phyloP scores from a whole-genome alignment of 345 rosid species.

The Moricandia moricandioides region DNA sequence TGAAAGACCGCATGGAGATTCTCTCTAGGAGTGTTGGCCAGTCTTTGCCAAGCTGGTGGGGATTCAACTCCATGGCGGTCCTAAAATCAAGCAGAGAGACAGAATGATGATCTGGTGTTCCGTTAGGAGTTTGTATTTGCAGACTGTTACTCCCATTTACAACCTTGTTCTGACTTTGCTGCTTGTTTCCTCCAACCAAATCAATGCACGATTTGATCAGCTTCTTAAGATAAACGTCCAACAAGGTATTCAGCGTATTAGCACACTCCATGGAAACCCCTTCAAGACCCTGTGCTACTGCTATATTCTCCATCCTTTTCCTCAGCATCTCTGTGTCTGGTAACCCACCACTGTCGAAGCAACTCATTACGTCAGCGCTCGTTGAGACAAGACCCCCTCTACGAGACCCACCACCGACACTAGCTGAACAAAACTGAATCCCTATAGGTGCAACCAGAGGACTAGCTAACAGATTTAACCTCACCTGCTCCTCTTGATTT shows the following conservation, averaged over 20 bases:
- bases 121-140: slow-evolving; percentile 48
- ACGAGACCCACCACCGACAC: slow-evolving; percentile 55
- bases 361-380: slow-evolving; percentile 44
- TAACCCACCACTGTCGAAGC: slow-evolving; percentile 58
- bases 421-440: slow-evolving; percentile 69
- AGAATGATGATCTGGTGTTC: slow-evolving; percentile 45
- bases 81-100: slow-evolving; percentile 85
- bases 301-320: slow-evolving; percentile 80
- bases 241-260: slow-evolving; percentile 59
- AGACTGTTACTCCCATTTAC: slow-evolving; percentile 67
- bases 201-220: slow-evolving; percentile 67
- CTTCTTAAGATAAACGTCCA: slow-evolving; percentile 80
- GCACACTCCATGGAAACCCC: slow-evolving; percentile 87
- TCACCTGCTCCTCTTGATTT: slow-evolving; percentile 51
- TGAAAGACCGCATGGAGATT: slow-evolving; percentile 64
- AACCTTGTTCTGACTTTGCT: slow-evolving; percentile 58
- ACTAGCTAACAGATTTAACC: slow-evolving; percentile 40
- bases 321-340: slow-evolving; percentile 61
- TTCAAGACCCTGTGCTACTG: slow-evolving; percentile 69
- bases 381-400: slow-evolving; percentile 47
- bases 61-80: slow-evolving; percentile 90
- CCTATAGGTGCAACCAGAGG: slow-evolving; percentile 79
- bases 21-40: slow-evolving; percentile 86
- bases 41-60: slow-evolving; percentile 87
- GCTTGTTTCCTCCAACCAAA: slow-evolving; percentile 61